Evolutionary conservation across 1,284 basidiomycete species (phyloP), one percentile per base, ranked within the genome.

Genomic region (Sporisorium reilianum): DNA sequence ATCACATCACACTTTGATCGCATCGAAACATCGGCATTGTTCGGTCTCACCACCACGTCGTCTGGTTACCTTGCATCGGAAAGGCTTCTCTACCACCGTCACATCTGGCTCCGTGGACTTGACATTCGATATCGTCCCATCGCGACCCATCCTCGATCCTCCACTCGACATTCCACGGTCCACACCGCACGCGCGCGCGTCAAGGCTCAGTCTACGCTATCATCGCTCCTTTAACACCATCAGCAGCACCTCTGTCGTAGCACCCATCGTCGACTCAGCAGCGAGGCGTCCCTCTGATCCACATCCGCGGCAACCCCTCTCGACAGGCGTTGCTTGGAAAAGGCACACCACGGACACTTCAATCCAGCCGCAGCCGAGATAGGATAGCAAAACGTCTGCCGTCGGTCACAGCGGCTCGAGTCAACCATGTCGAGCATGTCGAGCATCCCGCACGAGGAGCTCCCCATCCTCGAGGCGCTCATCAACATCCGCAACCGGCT

Each of bases 391-490:
- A 38, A 34, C 57, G 14, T 40, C 18, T 30, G 38, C 18, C 30
- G 54, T 26, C 49, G 22, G n/a, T 12, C 42, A 26, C 38, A 41
- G 34, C 49, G 53, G 44, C 49, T 44, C 40, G 25, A 26, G 23
- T 18, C 45, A 44, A 61, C 38, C 64, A 74, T 74, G 71, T 74
- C 72, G 51, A 55, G 55, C 75, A 83, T 83, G 78, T 79, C 80
- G 25, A 76, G 76, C 45, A 84, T 82, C 32, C 87, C 73, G 45
- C 82, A 87, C 76, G 86, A 87, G 68, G 88, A 98, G 88, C 88
- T 96, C 75, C 91, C 94, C 65, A 95, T 99, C 85, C 91, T 99
- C 81, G 96, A 98, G 88, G 89, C 92, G 26, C 90, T 99, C 77
- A 95, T 98, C 86, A 93, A 93, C 86, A 97, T 98, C 84, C 91